Percentiles rank a stretch among this genome's conserved stretches.
These are phyloP conservation scores for Colletotrichum cereale DNA, from an alignment of 2,329 filamentous ascomycete genomes.

Conservation along the genomic window DNA sequence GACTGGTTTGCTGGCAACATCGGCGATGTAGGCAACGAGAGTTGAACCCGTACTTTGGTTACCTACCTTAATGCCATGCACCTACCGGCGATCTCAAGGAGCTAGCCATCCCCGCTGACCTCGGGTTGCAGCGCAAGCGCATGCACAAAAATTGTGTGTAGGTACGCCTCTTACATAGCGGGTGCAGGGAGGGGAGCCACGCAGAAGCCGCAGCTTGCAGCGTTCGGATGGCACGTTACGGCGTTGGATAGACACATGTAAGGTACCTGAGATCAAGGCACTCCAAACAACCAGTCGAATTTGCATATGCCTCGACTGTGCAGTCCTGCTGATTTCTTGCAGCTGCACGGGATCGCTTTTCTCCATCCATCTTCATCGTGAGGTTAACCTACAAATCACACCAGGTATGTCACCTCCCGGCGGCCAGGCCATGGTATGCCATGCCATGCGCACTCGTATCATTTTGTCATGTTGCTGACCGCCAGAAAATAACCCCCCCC, in stretches of 20 bases:
- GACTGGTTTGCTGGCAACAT: not conserved
- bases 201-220: slow-evolving; percentile 6
- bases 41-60: not conserved
- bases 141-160: not conserved
- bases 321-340: slow-evolving; percentile 20
- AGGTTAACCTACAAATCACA: slow-evolving; percentile 18
- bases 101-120: slow-evolving; percentile 27
- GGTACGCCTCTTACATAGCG: slow-evolving; percentile 13
- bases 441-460: not conserved
- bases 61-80: slow-evolving; percentile 3
- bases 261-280: slow-evolving; percentile 31
- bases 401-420: not conserved
- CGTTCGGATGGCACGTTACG: slow-evolving; percentile 31
- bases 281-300: slow-evolving; percentile 8
- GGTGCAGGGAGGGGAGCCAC: not conserved
- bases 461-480: slow-evolving; percentile 14
- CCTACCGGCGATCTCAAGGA: slow-evolving; percentile 30
- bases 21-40: not conserved
- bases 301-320: not conserved
- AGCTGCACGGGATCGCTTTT: slow-evolving; percentile 18
- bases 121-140: slow-evolving; percentile 11
- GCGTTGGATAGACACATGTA: slow-evolving; percentile 25
- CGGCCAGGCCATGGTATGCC: not conserved
- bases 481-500: slow-evolving; percentile 10
- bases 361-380: slow-evolving; percentile 5